Evolutionary conservation across 2,329 filamentous ascomycete species (phyloP).

Genomic region (Neofusicoccum laricinum): DNA sequence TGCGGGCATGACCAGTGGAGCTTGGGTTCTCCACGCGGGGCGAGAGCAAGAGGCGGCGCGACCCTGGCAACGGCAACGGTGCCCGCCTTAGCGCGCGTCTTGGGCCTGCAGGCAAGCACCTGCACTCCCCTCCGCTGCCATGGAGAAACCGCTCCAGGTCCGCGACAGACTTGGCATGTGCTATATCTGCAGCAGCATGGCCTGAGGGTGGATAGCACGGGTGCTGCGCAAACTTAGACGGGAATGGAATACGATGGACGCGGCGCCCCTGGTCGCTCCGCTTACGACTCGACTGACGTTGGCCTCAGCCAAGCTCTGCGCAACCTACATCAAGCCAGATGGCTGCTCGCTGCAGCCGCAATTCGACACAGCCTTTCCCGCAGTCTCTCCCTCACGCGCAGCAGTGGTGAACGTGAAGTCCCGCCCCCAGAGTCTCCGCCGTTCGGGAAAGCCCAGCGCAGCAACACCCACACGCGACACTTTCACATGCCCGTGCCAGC

Average conservation of each 20-base stretch:
- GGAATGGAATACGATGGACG: background rate
- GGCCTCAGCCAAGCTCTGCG: constrained; percentile 11
- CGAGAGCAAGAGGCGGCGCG: background rate
- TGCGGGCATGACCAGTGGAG: background rate
- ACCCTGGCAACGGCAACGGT: background rate
- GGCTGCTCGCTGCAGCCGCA: background rate
- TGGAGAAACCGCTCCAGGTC: too few relatives aligned
- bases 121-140: background rate
- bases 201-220: background rate
- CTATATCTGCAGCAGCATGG: background rate
- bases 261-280: constrained; percentile 4
- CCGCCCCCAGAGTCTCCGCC: background rate
- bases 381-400: background rate
- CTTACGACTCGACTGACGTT: constrained; percentile 17
- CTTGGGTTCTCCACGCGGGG: background rate
- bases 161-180: background rate
- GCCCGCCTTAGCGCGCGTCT: background rate
- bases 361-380: background rate
- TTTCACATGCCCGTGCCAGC: background rate
- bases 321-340: constrained; percentile 2
- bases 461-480: background rate
- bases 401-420: background rate
- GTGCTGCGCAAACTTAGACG: background rate
- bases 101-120: background rate
- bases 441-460: background rate